A percentile compares a stretch with the other conserved stretches of the same genome.
Evolutionary conservation across 768 basidiomycete species (phyloP).

Genomic region (Amanita fuliginea): DNA sequence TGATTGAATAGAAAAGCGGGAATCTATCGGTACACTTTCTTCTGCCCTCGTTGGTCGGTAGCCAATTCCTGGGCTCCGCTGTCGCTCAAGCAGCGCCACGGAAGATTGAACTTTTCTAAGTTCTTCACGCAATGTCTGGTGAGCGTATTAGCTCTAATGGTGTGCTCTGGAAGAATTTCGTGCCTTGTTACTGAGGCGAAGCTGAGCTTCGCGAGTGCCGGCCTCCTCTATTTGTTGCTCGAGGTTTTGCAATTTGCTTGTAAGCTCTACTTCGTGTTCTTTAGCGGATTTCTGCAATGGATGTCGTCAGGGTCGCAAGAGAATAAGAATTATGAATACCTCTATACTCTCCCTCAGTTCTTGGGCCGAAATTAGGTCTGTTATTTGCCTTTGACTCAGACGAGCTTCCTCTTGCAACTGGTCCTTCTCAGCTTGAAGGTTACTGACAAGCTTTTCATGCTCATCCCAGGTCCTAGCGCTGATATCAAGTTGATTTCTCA

Average conservation of each 20-base stretch:
- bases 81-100: conserved; percentile 77
- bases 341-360: conserved; percentile 46
- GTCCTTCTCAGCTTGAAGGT: conserved; percentile 45
- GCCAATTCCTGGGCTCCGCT: conserved; percentile 88
- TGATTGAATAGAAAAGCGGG: conserved; percentile 22
- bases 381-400: conserved; percentile 37
- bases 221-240: conserved; percentile 67
- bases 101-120: conserved; percentile 93
- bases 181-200: conserved; percentile 75
- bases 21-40: conserved; percentile 26
- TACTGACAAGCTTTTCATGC: conserved; percentile 38
- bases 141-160: conserved; percentile 3
- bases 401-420: conserved; percentile 36
- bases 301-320: neutral
- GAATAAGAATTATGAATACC: conserved; percentile 30
- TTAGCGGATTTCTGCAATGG: conserved; percentile 20
- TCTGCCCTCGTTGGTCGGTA: conserved; percentile 63
- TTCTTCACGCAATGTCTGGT: conserved; percentile 83
- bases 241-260: conserved; percentile 35
- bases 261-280: conserved; percentile 34
- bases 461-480: conserved; percentile 50
- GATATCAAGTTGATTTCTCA: conserved; percentile 48
- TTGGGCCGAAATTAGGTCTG: conserved; percentile 42
- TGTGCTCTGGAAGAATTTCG: conserved; percentile 3
- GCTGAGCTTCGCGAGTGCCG: conserved; percentile 56